Conservation (phyloP, 2,329 filamentous ascomycete species). For the Colletotrichum plurivorum region DNA sequence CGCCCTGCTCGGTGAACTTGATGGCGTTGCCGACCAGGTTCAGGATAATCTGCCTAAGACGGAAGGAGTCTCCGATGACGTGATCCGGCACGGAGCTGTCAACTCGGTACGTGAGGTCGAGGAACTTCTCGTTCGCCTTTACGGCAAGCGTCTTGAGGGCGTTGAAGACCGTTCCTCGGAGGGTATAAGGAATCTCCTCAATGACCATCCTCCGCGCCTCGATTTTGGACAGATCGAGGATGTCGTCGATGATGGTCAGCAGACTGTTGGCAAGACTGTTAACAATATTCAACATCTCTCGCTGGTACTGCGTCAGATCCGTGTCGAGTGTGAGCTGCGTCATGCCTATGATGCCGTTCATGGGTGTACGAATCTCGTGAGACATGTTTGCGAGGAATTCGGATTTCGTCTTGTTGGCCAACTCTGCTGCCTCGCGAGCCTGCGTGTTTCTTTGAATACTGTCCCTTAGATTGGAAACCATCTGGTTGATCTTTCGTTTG, state of each 20-base stretch:
- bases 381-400: constrained; percentile 99
- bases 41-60: constrained; percentile 94
- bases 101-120: constrained; percentile 93
- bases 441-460: constrained; percentile 97
- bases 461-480: constrained; percentile 96
- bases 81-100: constrained; percentile 95
- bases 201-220: constrained; percentile 98
- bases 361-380: constrained; percentile 96
- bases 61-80: constrained; percentile 96
- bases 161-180: constrained; percentile 96
- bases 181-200: constrained; percentile 96
- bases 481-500: constrained; percentile 99
- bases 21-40: constrained; percentile 98
- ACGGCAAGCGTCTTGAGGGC: constrained; percentile 97
- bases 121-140: constrained; percentile 94
- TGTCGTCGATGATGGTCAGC: constrained; percentile 94
- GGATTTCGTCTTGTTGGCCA: constrained; percentile 98
- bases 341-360: constrained; percentile 99
- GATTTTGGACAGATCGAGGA: constrained; percentile 82
- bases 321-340: constrained; percentile 96
- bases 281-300: constrained; percentile 98
- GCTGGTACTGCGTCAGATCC: constrained; percentile 92
- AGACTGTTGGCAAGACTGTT: constrained; percentile 97
- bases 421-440: constrained; percentile 93
- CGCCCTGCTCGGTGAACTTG: constrained; percentile 97